Conservation (phyloP, 768 basidiomycete species). For the Tricholoma saponaceum region DNA sequence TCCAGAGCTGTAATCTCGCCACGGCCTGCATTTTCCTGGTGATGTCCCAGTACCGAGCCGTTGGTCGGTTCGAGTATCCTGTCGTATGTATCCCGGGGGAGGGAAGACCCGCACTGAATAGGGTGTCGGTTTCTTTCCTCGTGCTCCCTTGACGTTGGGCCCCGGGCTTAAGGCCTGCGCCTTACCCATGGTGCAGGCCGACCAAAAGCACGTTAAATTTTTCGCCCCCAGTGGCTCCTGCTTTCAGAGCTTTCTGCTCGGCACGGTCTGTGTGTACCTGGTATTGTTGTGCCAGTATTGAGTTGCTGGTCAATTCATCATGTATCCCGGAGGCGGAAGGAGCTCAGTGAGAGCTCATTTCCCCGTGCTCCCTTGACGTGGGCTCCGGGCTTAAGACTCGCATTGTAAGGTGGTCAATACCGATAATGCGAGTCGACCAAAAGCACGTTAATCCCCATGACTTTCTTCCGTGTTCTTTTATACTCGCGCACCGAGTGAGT, state of each 20-base stretch:
- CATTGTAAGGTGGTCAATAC: too few species aligned
- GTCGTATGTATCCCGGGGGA: conserved; percentile 10
- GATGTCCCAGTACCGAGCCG: background rate
- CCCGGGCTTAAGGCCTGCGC: conserved; percentile 10
- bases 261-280: background rate
- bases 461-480: background rate
- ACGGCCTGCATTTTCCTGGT: background rate
- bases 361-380: conserved; percentile 21
- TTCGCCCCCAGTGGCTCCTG: background rate
- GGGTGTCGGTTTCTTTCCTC: conserved; percentile 1
- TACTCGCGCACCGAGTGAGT: background rate
- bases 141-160: conserved; percentile 17
- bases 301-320: background rate
- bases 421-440: conserved; percentile 13
- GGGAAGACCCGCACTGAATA: background rate
- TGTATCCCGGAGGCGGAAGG: conserved; percentile 1
- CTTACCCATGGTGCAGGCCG: background rate
- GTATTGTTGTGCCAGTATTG: background rate
- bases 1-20: background rate
- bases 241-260: background rate
- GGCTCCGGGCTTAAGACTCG: conserved; percentile 17
- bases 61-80: conserved; percentile 1
- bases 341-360: conserved; percentile 1
- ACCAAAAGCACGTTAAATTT: conserved; percentile 16
- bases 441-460: conserved; percentile 10